Base-by-base conservation (phyloP, 306 rosid genomes). In the Arachis stenosperma region DNA sequence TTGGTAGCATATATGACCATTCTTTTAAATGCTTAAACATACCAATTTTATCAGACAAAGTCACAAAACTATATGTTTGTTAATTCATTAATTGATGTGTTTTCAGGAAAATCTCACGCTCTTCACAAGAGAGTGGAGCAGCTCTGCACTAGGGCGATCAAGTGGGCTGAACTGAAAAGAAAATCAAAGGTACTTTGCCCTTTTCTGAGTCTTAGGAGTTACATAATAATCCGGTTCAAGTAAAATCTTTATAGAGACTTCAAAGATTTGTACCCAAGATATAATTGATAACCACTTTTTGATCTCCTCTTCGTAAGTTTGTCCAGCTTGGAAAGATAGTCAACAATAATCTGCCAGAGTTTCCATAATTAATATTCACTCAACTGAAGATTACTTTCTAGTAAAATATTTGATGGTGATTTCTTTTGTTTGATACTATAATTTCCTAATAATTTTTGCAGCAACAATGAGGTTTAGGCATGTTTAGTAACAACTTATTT, bases 101-200 rank as follows among this genome's bases (percentile, higher is more conserved):
- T 83, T 71, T 36, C 43, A 83, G 87, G 87, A 76, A 83, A 83
- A 64, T 79, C 87, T 51, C 87, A 83, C 37, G 87, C 87, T 79
- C 87, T 83, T 73, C 87, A 83, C 40, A 83, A 80, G 82, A 83
- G 87, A 71, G 87, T 83, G 77, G 87, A 83, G 39, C 87, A 83
- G 71, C 87, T 83, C 39, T 83, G 87, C 82, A 79, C 75, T 27
- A 73, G 87, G 70, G 79, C 87, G 57, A 80, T 83, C 82, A 83
- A 33, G 72, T 83, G 87, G 87, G 87, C 82, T 56, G 87, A 83
- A 58, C 43, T 83, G 79, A 76, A 76, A 72, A 76, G 87, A 76
- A 83, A 83, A 76, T 67, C 84, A 41, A 83, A 83, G 87, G 87
- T 83, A 68, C 50, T 63, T 63, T 79, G 0, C 67, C 53, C 27